These are phyloP conservation scores for Cetradonia linearis DNA, from an alignment of 495 filamentous ascomycete genomes.

Conservation along the genomic window DNA sequence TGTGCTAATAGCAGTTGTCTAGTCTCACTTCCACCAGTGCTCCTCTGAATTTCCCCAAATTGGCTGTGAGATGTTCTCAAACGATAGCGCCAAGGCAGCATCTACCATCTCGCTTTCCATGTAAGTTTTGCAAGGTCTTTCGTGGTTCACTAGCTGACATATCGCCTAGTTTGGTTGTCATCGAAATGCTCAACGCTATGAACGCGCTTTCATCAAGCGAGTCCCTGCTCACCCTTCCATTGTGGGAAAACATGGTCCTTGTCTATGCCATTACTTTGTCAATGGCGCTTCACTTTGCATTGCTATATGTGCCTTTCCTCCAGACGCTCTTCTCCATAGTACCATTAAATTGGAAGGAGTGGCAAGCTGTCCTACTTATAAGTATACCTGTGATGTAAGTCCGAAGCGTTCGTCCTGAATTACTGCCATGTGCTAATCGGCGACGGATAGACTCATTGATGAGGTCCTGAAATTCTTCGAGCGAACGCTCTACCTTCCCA, in stretches of 20 bases:
- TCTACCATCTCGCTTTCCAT: constrained; percentile 90
- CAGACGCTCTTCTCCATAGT: constrained; percentile 85
- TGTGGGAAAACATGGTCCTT: constrained; percentile 96
- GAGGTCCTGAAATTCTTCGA: constrained; percentile 79
- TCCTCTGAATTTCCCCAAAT: constrained; percentile 76
- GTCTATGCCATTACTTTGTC: constrained; percentile 88
- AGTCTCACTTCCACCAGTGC: constrained; percentile 91
- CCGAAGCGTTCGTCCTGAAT: constrained; percentile 6
- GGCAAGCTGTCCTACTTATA: constrained; percentile 84
- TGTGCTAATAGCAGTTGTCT: constrained; percentile 17
- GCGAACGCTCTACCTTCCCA: constrained; percentile 44
- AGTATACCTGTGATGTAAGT: constrained; percentile 91
- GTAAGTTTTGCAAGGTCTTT: constrained; percentile 20
- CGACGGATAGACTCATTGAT: constrained; percentile 63
- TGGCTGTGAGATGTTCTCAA: constrained; percentile 87
- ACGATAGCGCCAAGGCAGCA: constrained; percentile 80
- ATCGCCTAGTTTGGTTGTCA: constrained; percentile 67
- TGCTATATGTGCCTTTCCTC: constrained; percentile 86
- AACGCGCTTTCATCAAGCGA: constrained; percentile 95
- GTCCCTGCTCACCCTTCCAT: constrained; percentile 80
- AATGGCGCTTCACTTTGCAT: constrained; percentile 92
- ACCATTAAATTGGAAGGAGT: constrained; percentile 80
- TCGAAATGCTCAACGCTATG: constrained; percentile 99
- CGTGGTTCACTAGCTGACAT: neutral
- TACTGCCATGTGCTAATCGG: constrained; percentile 7